These are phyloP conservation scores for Tricholoma matsutake DNA, from an alignment of 768 basidiomycete species.

Conservation along the genomic window DNA sequence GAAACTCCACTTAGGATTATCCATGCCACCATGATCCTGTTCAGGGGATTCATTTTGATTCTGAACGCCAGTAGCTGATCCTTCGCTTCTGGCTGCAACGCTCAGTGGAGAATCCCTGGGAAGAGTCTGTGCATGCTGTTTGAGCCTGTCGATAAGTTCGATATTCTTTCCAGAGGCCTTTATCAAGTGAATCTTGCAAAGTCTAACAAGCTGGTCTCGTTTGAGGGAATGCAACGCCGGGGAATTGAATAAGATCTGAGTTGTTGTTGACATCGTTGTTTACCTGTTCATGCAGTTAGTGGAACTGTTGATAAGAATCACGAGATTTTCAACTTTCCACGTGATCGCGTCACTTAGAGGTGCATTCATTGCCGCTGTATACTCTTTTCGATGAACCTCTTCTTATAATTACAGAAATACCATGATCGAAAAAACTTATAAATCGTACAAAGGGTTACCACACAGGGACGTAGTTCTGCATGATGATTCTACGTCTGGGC, in stretches of 20 bases:
- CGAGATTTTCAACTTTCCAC: neutral
- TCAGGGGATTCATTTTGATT: slow-evolving; percentile 27
- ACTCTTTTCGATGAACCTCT: too few relatives aligned
- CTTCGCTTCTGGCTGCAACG: slow-evolving; percentile 52
- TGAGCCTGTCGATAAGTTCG: slow-evolving; percentile 68
- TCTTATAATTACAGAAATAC: too few relatives aligned
- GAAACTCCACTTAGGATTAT: slow-evolving; percentile 14
- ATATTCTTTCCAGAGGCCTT: slow-evolving; percentile 79
- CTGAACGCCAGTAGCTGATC: slow-evolving; percentile 16
- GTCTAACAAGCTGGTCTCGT: slow-evolving; percentile 78
- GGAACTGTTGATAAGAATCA: neutral
- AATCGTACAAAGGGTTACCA: too few relatives aligned
- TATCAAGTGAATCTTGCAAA: slow-evolving; percentile 81
- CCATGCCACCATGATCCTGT: slow-evolving; percentile 16
- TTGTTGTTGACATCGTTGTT: slow-evolving; percentile 61
- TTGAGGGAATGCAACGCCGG: slow-evolving; percentile 81
- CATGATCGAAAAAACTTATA: too few relatives aligned
- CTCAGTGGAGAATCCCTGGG: slow-evolving; percentile 55
- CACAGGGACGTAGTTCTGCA: neutral
- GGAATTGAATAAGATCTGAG: slow-evolving; percentile 80
- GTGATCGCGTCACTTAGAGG: neutral
- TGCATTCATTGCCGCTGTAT: too few relatives aligned
- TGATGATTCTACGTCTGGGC: neutral
- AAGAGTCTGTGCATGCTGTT: slow-evolving; percentile 62
- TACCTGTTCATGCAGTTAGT: neutral